phyloP scores from a whole-genome alignment of 768 basidiomycete genomes.

The Lactifluus volemus region DNA sequence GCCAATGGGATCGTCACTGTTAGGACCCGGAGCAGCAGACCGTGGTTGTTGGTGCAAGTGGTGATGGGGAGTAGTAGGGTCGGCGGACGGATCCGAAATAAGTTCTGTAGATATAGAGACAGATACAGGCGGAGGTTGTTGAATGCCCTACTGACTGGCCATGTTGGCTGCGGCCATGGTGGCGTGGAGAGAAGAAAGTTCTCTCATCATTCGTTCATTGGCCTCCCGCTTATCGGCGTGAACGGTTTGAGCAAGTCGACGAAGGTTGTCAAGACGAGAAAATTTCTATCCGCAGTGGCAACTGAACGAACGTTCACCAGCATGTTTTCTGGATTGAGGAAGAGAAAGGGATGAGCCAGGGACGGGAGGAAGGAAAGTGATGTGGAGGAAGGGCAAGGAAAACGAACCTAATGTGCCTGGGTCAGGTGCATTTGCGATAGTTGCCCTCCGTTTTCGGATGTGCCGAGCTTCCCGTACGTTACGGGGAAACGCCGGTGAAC shows the following conservation, averaged over 20 bases:
- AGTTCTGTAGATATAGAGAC: constrained; percentile 18
- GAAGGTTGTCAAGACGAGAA: constrained; percentile 89
- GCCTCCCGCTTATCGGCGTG: constrained; percentile 89
- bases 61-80: neutral
- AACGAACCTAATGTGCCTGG: constrained; percentile 85
- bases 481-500: no score
- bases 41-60: constrained; percentile 16
- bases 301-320: constrained; percentile 91
- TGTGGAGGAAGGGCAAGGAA: constrained; percentile 18
- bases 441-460: no score
- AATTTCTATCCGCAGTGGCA: constrained; percentile 96
- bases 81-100: constrained; percentile 15
- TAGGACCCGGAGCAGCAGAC: neutral
- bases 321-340: constrained; percentile 70
- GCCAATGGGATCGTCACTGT: neutral
- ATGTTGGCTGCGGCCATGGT: constrained; percentile 56
- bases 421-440: constrained; percentile 46
- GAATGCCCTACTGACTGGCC: constrained; percentile 27
- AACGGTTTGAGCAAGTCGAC: constrained; percentile 95
- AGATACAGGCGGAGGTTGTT: constrained; percentile 21
- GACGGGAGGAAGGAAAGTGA: constrained; percentile 17
- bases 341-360: constrained; percentile 12
- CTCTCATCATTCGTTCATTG: constrained; percentile 89
- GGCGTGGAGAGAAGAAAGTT: constrained; percentile 76
- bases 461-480: no score